Evolutionary conservation across 129 eudicot species (phyloP), one percentile per base, ranked within the genome.

Genomic region (sunflower (Helianthus annuus)): DNA sequence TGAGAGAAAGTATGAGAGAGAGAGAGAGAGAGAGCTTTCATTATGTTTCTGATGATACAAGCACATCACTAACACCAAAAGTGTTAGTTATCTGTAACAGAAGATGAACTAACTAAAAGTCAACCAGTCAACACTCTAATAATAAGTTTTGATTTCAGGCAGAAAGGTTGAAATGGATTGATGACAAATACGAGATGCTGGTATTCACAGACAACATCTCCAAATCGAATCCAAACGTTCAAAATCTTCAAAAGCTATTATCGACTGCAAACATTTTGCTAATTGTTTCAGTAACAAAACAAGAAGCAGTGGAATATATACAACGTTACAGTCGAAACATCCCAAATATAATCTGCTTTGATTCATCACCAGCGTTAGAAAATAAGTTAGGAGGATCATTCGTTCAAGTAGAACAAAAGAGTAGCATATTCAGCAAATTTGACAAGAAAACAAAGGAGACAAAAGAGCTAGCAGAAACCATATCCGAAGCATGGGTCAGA

Each of bases 401-500:
- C 5, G 42, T 89, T 55, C 54, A 75, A 17, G 72, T 39, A 17
- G 77, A 71, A 70, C 72, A 59, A 13, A 16, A 68, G 4, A 73
- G 74, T 48, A 75, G 63, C 71, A 62, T 80, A 58, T 81, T 89
- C 77, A 71, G 53, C 59, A 77, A 46, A 71, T 12, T 89, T n/a
- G 48, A 68, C 51, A 81, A 85, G 69, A 81, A 79, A 75, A 48
- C 49, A n/a, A 81, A 79, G 29, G 91, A 84, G 71, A 81, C 84
- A 1, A 63, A 17, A 46, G 94, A 89, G 81, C 59, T 89, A 46
- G 84, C 76, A 48, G 66, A 40, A 69, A 85, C 97, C n/a, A 74
- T 94, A 58, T 77, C 80, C 0, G 94, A 94, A 70, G 92, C 99
- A 68, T 94, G 97, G 99, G 74, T 84, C 48, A 79, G 97, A 45